phyloP scores from a whole-genome alignment of 441 rosid species.

The Adansonia gregorii region DNA sequence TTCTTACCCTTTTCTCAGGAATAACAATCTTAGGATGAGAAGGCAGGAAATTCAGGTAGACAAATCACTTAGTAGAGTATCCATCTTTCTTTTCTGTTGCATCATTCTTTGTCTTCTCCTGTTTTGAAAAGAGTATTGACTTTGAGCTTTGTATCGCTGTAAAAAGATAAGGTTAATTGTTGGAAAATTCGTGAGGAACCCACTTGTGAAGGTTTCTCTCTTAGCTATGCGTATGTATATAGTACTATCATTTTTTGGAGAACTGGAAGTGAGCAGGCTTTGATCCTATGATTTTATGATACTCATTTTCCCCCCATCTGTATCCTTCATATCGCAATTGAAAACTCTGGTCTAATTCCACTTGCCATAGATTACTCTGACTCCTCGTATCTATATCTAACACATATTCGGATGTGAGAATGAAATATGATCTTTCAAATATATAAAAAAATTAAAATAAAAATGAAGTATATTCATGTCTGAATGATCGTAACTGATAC shows the following conservation, averaged over 20 bases:
- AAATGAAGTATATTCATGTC: too few species aligned
- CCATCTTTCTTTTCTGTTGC: constrained; percentile 58
- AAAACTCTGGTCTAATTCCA: too few species aligned
- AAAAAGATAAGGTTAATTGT: neutral
- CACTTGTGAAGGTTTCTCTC: neutral
- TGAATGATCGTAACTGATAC: too few species aligned
- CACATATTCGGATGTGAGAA: too few species aligned
- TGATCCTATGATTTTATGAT: neutral
- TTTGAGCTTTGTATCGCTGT: constrained; percentile 28
- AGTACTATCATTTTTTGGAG: neutral
- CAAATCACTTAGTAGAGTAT: constrained; percentile 57
- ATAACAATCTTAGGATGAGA: constrained; percentile 45
- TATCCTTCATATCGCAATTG: too few species aligned
- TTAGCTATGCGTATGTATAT: neutral
- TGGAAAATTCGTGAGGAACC: neutral
- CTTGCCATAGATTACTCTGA: too few species aligned
- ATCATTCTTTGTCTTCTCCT: constrained; percentile 55
- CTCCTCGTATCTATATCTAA: too few species aligned
- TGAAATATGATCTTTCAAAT: neutral
- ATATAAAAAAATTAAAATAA: too few species aligned
- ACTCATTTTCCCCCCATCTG: neutral
- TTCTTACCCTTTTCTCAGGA: constrained; percentile 17
- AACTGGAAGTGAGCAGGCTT: neutral
- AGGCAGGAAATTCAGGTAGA: constrained; percentile 55
- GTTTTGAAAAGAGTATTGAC: constrained; percentile 42